phyloP scores from a whole-genome alignment of 306 rosid species.

The Arachis stenosperma region DNA sequence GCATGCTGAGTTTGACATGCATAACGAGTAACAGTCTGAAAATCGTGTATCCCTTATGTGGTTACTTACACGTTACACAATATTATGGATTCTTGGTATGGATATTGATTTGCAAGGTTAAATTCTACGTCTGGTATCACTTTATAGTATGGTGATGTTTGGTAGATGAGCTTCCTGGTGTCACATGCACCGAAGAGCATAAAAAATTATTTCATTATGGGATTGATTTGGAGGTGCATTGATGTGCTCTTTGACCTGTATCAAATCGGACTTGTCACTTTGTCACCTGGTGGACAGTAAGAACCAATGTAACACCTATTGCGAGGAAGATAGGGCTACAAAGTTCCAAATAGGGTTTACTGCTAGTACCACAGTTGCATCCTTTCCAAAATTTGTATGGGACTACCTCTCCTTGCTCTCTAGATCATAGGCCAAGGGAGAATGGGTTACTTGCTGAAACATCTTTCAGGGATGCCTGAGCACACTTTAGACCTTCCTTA shows the following conservation, averaged over 20 bases:
- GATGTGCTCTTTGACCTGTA: neutral
- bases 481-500: constrained; percentile 15
- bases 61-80: neutral
- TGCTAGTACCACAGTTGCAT: neutral
- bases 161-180: constrained; percentile 14
- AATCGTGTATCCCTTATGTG: constrained; percentile 2
- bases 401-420: constrained; percentile 15
- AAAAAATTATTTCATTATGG: neutral
- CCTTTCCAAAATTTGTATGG: constrained; percentile 1
- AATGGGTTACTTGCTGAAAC: constrained; percentile 21
- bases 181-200: neutral
- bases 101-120: constrained; percentile 11
- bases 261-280: neutral
- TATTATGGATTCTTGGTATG: neutral
- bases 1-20: neutral
- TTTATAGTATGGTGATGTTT: constrained; percentile 25
- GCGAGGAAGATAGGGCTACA: neutral
- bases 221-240: constrained; percentile 26
- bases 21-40: neutral
- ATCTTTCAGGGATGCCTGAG: constrained; percentile 3
- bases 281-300: constrained; percentile 7
- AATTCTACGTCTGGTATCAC: constrained; percentile 11
- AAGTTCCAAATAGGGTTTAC: neutral
- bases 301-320: neutral
- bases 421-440: constrained; percentile 7